Percentiles rank a stretch among this genome's conserved stretches.
phyloP scores from a whole-genome alignment of 2,329 filamentous ascomycete genomes.

The Fusarium lateritium region DNA sequence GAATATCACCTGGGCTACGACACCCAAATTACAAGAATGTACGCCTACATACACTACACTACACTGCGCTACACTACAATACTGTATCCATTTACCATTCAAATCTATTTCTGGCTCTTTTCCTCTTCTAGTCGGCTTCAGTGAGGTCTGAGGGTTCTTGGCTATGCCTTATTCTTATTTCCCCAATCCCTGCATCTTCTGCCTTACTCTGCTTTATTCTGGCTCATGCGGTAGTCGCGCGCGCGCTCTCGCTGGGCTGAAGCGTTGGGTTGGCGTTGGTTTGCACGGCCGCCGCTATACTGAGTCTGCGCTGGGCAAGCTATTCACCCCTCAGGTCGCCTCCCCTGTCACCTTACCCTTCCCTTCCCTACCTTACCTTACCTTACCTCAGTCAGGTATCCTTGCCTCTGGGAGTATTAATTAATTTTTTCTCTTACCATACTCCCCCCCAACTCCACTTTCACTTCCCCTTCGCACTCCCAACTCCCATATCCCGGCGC shows the following conservation, averaged over 20 bases:
- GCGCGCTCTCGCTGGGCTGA: constrained; percentile 28
- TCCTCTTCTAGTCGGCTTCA: constrained; percentile 10
- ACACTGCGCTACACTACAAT: constrained; percentile 15
- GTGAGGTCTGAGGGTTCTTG: constrained; percentile 27
- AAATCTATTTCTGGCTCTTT: constrained; percentile 43
- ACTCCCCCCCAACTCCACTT: constrained; percentile 40
- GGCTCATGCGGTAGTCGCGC: constrained; percentile 25
- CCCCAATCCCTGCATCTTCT: constrained; percentile 27
- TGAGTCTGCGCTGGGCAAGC: constrained; percentile 35
- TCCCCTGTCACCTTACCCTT: constrained; percentile 28
- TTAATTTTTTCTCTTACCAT: constrained; percentile 15
- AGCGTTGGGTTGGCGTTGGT: constrained; percentile 42
- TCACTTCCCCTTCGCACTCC: constrained; percentile 42
- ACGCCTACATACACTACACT: neutral
- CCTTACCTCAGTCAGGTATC: constrained; percentile 3
- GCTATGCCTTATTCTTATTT: constrained; percentile 29
- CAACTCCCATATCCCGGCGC: constrained; percentile 39
- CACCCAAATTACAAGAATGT: constrained; percentile 13
- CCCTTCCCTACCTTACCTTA: neutral
- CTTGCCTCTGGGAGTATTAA: constrained; percentile 37
- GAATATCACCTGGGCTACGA: neutral
- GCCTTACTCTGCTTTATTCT: constrained; percentile 10
- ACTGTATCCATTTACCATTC: constrained; percentile 30
- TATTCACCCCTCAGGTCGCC: constrained; percentile 36
- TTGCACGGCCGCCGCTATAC: constrained; percentile 42